Evolutionary conservation across 306 rosid species (phyloP).

Genomic region (Rubus idaeus): DNA sequence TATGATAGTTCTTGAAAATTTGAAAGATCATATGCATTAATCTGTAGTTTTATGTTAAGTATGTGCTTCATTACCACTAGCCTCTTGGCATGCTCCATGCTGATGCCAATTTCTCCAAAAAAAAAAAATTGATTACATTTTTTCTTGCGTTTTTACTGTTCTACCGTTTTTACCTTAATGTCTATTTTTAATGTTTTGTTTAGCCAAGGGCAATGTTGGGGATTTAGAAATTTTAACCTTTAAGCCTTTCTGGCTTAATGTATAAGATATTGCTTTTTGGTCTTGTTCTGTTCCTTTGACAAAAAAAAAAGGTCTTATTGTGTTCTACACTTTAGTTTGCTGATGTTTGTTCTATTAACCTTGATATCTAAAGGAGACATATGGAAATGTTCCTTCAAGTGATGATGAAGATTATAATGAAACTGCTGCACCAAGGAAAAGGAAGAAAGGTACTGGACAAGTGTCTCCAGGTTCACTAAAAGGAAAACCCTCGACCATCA

Average conservation of each 20-base stretch:
- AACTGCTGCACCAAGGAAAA: conserved; percentile 31
- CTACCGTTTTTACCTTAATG: background rate
- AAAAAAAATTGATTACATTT: background rate
- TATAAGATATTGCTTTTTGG: background rate
- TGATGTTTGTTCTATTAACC: conserved; percentile 28
- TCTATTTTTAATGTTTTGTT: background rate
- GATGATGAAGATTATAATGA: conserved; percentile 74
- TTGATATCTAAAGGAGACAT: conserved; percentile 58
- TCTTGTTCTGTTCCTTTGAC: background rate
- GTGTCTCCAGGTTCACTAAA: conserved; percentile 33
- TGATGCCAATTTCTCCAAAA: background rate
- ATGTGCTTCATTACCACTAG: background rate
- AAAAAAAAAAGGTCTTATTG: background rate
- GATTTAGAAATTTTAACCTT: background rate
- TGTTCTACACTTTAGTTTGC: conserved; percentile 20
- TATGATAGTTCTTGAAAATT: background rate
- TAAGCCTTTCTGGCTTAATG: background rate
- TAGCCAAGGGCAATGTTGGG: background rate
- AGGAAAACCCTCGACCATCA: conserved; percentile 31
- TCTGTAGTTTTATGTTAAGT: background rate
- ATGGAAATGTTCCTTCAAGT: conserved; percentile 58
- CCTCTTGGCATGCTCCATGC: background rate
- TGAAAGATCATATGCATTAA: conserved; percentile 4
- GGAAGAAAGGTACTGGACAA: conserved; percentile 27
- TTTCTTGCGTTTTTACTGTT: background rate